A percentile compares a stretch with the other conserved stretches of the same genome.
Evolutionary conservation across 2,329 filamentous ascomycete species (phyloP).

Genomic region (Colletotrichum orchidophilum): DNA sequence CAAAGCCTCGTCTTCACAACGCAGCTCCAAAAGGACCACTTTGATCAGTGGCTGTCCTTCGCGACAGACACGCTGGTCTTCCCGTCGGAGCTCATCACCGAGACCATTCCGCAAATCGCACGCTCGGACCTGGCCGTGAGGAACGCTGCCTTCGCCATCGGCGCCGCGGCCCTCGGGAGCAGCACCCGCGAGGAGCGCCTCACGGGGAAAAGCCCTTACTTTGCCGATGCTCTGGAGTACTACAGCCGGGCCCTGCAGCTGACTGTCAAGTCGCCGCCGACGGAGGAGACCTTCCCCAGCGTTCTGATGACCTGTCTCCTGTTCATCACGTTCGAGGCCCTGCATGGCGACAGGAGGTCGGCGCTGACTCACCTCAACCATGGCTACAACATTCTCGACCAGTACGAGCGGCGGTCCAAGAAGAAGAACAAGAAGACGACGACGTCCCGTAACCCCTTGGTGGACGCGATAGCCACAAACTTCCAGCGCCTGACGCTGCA

Average conservation of each 20-base stretch:
- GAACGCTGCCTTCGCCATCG: slow-evolving; percentile 52
- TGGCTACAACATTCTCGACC: slow-evolving; percentile 36
- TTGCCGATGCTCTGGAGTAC: slow-evolving; percentile 10
- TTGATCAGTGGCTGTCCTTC: slow-evolving; percentile 24
- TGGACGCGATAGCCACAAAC: slow-evolving; percentile 13
- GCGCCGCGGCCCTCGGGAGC: slow-evolving; percentile 38
- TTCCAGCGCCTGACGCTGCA: slow-evolving; percentile 28
- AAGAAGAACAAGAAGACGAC: neutral
- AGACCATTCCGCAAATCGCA: slow-evolving; percentile 35
- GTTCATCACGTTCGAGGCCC: slow-evolving; percentile 52
- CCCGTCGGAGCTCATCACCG: slow-evolving; percentile 22
- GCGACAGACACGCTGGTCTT: slow-evolving; percentile 12
- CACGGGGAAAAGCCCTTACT: neutral
- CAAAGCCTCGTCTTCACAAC: slow-evolving; percentile 20
- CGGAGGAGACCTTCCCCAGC: neutral
- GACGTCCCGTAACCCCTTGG: neutral
- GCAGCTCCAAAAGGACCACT: slow-evolving; percentile 25
- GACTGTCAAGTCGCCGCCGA: neutral
- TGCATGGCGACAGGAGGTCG: slow-evolving; percentile 49
- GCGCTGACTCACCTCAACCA: slow-evolving; percentile 51
- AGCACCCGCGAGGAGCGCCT: slow-evolving; percentile 18
- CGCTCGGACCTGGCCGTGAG: slow-evolving; percentile 40
- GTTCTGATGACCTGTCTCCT: slow-evolving; percentile 48
- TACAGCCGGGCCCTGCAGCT: slow-evolving; percentile 23
- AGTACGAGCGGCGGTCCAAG: neutral